Base-by-base conservation (phyloP, 495 filamentous ascomycete species). In the Hypoxylon trugodes region DNA sequence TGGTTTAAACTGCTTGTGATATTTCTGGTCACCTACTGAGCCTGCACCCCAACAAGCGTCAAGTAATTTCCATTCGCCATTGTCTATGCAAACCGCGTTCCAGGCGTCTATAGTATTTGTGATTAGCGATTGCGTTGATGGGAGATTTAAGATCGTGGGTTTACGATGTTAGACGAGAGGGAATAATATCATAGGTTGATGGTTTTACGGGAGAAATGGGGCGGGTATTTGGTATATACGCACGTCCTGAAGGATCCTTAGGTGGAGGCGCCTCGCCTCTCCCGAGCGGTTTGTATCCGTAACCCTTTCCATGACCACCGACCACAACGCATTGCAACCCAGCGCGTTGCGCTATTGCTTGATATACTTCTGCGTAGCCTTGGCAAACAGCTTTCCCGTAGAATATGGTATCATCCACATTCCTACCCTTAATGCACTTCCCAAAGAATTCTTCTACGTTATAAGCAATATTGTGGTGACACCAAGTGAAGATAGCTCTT, bases 41-140 rank as follows among this genome's bases (percentile, higher is more conserved):
- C 95, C 95, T 0, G 94, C 92, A 33, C 95, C 95, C 95, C 95
- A 98, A 72, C 95, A 97, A 2, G 87, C 60, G 67, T 98, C 95
- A 33, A 98, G 80, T 3, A 98, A 81, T 74, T 97, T 96, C 94
- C 94, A 98, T 58, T 88, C 84, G 1, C 89, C 89, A 35, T 86
- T 82, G 59, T 96, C 93, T 52, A 97, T 92, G 41, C 84, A 83
- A 13, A 97, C 90, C 0, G 88, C 95, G 68, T 94, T 98, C 95
- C 95, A 98, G 5, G 95, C 95, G 74, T 98, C 64, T 67, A 22
- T 16, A 25, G 0, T 33, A 21, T 1, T 4, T 18, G 2, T 7
- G 10, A 47, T 91, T 38, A 36, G 64, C 24, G 43, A 13, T 10
- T 18, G 22, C 4, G 33, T 28, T 5, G 18, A 40, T 3, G 2